Base-by-base conservation (phyloP, 2,329 filamentous ascomycete species). In the Fusarium sp. region DNA sequence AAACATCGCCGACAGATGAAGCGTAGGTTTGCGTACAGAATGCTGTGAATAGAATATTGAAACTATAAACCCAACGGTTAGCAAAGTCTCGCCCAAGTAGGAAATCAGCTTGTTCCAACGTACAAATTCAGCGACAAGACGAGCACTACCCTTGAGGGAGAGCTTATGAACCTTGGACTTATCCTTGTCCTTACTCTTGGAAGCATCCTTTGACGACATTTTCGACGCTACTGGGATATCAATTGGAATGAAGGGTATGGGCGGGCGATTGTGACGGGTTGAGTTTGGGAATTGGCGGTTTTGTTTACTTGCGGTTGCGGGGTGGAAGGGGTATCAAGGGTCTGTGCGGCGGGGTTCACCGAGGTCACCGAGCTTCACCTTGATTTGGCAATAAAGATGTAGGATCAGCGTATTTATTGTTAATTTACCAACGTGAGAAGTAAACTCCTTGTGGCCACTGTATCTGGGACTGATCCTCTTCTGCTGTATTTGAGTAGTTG, bases 41-140 rank as follows among this genome's bases (percentile, higher is more conserved):
- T 98, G 1, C 95, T 97, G 80, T 99, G 96, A 80, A 98, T 98
- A 4, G 94, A 98, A 83, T 97, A 99, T 87, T 99, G 95, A 80
- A 99, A 99, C 90, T 93, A 78, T 26, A 42, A 50, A 22, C 24
- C 4, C 22, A 18, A 50, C 31, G n/a, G 57, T 78, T 71, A 78
- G 77, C 61, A 54, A 59, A 20, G 35, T 22, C 18, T 62, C 57
- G 26, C 48, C 45, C 54, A 51, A 12, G 38, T 44, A 42, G 42
- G 18, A 26, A 33, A 51, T 57, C 10, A 22, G 33, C n/a, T 28
- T 42, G n/a, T 35, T 30, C 91, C 81, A 30, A 88, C 93, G 82
- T 86, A 97, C 95, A 82, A 99, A 99, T 86, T 99, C 96, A 48
- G 95, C 93, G 65, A 98, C 95, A 41, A 97, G 89, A 83, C 95